Base-by-base conservation (phyloP, 2,329 filamentous ascomycete genomes). In the Didymella glomerata region DNA sequence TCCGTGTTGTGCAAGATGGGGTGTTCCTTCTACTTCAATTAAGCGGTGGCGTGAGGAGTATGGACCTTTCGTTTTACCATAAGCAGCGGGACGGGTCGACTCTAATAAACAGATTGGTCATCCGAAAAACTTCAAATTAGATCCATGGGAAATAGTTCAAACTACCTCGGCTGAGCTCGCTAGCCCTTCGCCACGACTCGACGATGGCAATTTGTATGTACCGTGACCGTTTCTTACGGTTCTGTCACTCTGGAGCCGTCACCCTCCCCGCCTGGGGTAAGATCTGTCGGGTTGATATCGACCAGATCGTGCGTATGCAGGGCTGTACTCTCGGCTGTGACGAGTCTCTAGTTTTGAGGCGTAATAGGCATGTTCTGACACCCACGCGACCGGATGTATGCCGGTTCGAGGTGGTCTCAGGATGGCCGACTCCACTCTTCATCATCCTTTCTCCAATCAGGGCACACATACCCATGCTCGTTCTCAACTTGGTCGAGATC, bases 371-470 rank as follows among this genome's bases (percentile, higher is more conserved):
- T 20, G 6, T 18, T 22, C 40, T 13, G 48, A 44, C 22, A 40
- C 28, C 16, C 13, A 11, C 11, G 28, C 4, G 34, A 8, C 45
- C 49, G 27, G 34, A 27, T 48, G 22, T 16, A 30, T 44, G 38
- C 36, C 20, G 16, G 30, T 40, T 45, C 28, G 30, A 34, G 14
- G n/a, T 22, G 28, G 48, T 53, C 53, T 53, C 49, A 48, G 24
- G 38, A 14, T 28, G 18, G 1, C 27, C 9, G 16, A 25, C 61
- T 48, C 54, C 61, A 61, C 61, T 50, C 27, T 41, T 34, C 20
- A 49, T 28, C 22, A 10, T 24, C 10, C 16, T 28, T 16, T 41
- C 48, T 38, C 53, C 60, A 62, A 62, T 62, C 42, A 51, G 47
- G 41, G 41, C 41, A 48, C 36, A 40, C 30, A 48, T 44, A 28